These are phyloP conservation scores for Mycena alexandri DNA, from an alignment of 768 basidiomycete genomes.

Conservation along the genomic window DNA sequence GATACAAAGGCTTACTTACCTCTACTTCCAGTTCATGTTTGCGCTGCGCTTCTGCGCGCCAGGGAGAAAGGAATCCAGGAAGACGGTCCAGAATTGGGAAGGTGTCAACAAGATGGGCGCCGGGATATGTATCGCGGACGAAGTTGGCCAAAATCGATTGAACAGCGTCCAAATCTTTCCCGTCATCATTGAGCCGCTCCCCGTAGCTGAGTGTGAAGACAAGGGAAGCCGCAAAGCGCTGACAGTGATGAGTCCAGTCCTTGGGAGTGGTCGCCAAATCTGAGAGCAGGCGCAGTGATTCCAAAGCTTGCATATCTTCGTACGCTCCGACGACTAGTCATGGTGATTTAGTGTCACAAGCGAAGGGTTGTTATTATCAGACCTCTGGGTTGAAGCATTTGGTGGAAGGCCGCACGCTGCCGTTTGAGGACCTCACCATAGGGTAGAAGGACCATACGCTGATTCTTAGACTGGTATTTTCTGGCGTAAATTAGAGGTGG, in stretches of 20 bases:
- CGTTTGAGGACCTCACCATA: background rate
- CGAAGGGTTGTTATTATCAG: background rate
- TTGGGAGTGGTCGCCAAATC: background rate
- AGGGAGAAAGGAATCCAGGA: background rate
- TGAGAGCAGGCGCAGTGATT: background rate
- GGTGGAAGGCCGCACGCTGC: background rate
- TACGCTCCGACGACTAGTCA: background rate
- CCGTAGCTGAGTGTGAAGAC: conserved; percentile 3
- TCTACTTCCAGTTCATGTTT: background rate
- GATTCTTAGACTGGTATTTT: background rate
- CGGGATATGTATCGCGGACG: background rate
- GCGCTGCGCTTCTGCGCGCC: conserved; percentile 8
- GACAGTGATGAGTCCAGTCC: background rate
- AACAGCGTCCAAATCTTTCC: background rate
- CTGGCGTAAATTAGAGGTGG: background rate
- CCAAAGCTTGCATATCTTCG: background rate
- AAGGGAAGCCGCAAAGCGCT: background rate
- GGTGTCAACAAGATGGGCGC: conserved; percentile 15
- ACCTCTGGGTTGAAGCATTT: conserved; percentile 1
- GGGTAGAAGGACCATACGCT: background rate
- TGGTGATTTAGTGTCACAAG: too few species aligned
- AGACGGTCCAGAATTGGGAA: conserved; percentile 7
- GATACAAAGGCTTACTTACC: background rate
- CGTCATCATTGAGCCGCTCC: background rate
- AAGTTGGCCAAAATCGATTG: background rate